Percentiles rank a stretch among this genome's conserved stretches.
Evolutionary conservation across 2,329 filamentous ascomycete genomes (phyloP).

Genomic region (Claviceps purpurea): DNA sequence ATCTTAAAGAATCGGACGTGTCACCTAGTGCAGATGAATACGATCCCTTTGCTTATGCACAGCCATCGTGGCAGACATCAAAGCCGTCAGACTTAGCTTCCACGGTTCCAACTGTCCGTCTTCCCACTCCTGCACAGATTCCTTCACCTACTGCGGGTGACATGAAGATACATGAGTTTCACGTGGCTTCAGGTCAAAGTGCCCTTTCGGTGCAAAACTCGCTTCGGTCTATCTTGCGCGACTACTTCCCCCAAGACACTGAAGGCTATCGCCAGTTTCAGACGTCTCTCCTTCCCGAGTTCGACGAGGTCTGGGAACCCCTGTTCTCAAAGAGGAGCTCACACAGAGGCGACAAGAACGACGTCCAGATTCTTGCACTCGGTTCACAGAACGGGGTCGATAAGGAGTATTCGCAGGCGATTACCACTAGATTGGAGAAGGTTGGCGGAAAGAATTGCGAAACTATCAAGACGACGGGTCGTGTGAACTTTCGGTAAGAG

Average conservation of each 20-base stretch:
- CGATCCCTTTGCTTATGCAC: slow-evolving; percentile 30
- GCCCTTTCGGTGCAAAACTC: slow-evolving; percentile 44
- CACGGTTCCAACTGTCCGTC: slow-evolving; percentile 17
- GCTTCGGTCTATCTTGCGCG: slow-evolving; percentile 37
- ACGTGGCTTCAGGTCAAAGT: slow-evolving; percentile 26
- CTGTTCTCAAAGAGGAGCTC: slow-evolving; percentile 29
- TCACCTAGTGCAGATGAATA: slow-evolving; percentile 24
- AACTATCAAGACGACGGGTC: slow-evolving; percentile 38
- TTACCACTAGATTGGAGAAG: slow-evolving; percentile 40
- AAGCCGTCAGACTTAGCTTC: slow-evolving; percentile 11
- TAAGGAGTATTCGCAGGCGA: slow-evolving; percentile 32
- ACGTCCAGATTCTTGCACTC: slow-evolving; percentile 47
- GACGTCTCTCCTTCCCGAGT: slow-evolving; percentile 33
- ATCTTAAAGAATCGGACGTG: background rate
- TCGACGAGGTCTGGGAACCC: slow-evolving; percentile 38
- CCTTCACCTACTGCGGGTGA: slow-evolving; percentile 19
- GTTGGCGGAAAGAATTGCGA: slow-evolving; percentile 38
- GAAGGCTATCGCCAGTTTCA: slow-evolving; percentile 34
- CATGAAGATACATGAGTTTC: slow-evolving; percentile 33
- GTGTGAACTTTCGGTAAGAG: slow-evolving; percentile 46
- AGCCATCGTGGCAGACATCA: slow-evolving; percentile 13
- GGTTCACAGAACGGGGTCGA: slow-evolving; percentile 42
- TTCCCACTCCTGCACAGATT: slow-evolving; percentile 31
- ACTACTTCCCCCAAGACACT: slow-evolving; percentile 35
- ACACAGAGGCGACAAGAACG: slow-evolving; percentile 18